Evolutionary conservation across 495 filamentous ascomycete genomes (phyloP).

Genomic region (Lindgomyces ingoldianus): DNA sequence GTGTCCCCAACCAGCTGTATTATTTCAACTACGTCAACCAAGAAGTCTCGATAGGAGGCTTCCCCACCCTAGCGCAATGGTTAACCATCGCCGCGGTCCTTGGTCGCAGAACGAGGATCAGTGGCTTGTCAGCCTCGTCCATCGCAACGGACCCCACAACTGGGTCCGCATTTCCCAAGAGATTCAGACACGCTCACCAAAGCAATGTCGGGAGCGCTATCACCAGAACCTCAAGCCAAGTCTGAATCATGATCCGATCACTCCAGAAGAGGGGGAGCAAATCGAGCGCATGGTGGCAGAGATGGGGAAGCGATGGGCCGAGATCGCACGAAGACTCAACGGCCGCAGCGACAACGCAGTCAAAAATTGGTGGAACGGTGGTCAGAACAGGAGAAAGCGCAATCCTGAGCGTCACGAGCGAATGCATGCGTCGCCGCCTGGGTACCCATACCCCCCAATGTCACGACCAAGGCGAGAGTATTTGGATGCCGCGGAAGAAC

Average conservation of each 20-base stretch:
- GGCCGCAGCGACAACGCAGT: constrained; percentile 96
- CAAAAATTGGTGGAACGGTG: constrained; percentile 99
- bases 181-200: constrained; percentile 78
- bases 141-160: constrained; percentile 77
- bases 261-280: constrained; percentile 77
- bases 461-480: constrained; percentile 1
- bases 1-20: neutral
- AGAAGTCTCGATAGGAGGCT: too few species aligned
- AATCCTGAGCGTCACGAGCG: constrained; percentile 28
- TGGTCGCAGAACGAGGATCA: constrained; percentile 85
- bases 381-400: constrained; percentile 68
- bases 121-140: constrained; percentile 70
- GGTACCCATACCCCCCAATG: constrained; percentile 22
- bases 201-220: constrained; percentile 94
- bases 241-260: constrained; percentile 89
- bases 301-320: constrained; percentile 91
- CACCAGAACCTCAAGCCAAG: constrained; percentile 93
- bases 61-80: constrained; percentile 33
- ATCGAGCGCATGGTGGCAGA: constrained; percentile 81
- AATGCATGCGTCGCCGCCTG: constrained; percentile 6
- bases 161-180: constrained; percentile 86
- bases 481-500: constrained; percentile 4
- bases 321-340: constrained; percentile 82
- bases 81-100: constrained; percentile 72
- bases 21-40: neutral